Evolutionary conservation across 225 moss, liverwort and hornwort genomes (phyloP).

Genomic region (Anthoceros angustus): DNA sequence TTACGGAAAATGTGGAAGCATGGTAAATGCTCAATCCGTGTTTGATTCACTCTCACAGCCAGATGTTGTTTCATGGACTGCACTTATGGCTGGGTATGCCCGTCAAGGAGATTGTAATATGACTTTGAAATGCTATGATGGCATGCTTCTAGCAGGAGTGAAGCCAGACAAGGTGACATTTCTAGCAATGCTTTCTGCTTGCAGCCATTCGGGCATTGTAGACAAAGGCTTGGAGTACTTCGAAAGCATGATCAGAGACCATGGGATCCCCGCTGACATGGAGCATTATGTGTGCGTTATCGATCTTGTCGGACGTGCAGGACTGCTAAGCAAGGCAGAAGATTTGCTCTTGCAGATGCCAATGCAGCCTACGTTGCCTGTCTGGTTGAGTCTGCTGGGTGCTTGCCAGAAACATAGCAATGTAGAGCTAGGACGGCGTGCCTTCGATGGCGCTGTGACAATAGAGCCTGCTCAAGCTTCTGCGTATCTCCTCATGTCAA

Average conservation of each 20-base stretch:
- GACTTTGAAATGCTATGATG: not conserved
- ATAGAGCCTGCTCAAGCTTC: not conserved
- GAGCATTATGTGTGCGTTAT: not conserved
- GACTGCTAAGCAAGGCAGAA: not conserved
- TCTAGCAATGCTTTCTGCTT: not conserved
- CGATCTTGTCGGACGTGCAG: conserved; percentile 1
- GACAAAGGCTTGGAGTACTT: conserved; percentile 1
- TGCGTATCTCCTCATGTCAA: not conserved
- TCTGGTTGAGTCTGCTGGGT: not conserved
- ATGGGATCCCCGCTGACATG: not conserved
- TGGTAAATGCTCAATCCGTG: not conserved
- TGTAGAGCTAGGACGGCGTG: not conserved
- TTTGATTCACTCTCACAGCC: not conserved
- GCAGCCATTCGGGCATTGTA: not conserved
- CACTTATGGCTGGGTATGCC: not conserved
- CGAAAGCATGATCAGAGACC: not conserved
- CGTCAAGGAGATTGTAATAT: not conserved
- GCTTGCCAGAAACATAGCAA: conserved; percentile 2
- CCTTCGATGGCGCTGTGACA: not conserved
- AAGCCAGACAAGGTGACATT: not conserved
- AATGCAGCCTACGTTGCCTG: not conserved
- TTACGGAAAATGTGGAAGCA: not conserved
- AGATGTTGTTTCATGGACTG: not conserved
- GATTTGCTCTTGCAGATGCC: not conserved
- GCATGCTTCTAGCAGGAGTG: not conserved